Base-by-base conservation (phyloP, 2,329 filamentous ascomycete species). In the Plenodomus tracheiphilus region DNA sequence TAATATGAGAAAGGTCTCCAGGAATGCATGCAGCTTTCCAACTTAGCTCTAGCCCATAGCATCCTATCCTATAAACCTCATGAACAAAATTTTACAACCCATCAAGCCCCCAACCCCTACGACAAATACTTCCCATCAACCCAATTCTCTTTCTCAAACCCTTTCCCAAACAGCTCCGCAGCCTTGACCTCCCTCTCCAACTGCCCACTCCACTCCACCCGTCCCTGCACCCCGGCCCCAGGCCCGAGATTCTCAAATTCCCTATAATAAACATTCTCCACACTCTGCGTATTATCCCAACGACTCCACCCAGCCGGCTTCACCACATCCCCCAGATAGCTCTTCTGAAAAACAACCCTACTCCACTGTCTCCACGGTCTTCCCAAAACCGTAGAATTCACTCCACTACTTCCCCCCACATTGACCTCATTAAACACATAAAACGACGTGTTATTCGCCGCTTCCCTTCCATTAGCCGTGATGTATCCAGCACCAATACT, bases 281-380 rank as follows among this genome's bases (percentile, higher is more conserved):
- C 9, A 18, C 51, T 53, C 41, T 62, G 59, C 16, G 53, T 46
- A 15, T 37, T 18, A 32, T 62, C 58, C 59, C 59, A 62, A 8
- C 22, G 66, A 67, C 4, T 62, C 83, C 84, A 86, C 0, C 83
- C 84, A 0, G 77, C 78, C 0, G 75, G 52, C 59, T 84, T 82
- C 56, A 87, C 76, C n/a, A 85, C 80, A 21, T 72, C 65, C 5
- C 73, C 74, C 65, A 87, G 69, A 19, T 65, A 63, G 0, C 77
- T 79, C 39, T 74, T 66, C 63, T 81, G 79, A 61, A 80, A 75
- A 4, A 74, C 68, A 4, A 80, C 77, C n/a, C 74, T 64, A 13
- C 77, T 76, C 52, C 74, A 79, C 17, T 72, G 61, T 21, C 70
- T 64, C 76, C 79, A 81, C 7, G 79, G 79, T 1, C 79, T 72